Evolutionary conservation across 2,329 filamentous ascomycete genomes (phyloP), one percentile per base, ranked within the genome.

Genomic region (Verticillium alfalfae): DNA sequence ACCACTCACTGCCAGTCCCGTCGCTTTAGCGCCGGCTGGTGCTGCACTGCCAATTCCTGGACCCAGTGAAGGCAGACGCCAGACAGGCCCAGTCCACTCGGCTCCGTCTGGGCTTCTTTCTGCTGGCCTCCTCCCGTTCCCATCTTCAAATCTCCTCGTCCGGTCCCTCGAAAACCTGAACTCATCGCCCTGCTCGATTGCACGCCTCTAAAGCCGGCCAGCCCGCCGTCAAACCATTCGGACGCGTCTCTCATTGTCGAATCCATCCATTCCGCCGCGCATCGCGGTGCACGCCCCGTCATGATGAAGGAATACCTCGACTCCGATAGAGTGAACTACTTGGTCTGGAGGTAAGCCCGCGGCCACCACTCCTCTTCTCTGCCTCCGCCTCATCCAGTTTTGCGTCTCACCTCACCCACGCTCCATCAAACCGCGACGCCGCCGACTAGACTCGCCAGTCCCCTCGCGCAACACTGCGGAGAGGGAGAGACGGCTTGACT

Each of bases 291-390:
- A 59, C 57, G 61, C 63, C 59, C 61, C 63, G 65, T 67, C 67
- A 74, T 69, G 70, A 86, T 86, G 83, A 86, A 86, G 78, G 84
- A 87, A 78, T 80, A 81, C 71, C 80, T 89, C 70, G 83, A 87
- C 81, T 87, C 84, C 67, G 82, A 88, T 75, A 81, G 84, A 79
- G 79, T 88, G 81, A 89, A 88, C 79, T 88, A 85, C 81, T 81
- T 89, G 74, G 81, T 89, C 73, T 89, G 86, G 86, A 87, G 85
- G 86, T 89, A 81, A 76, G 86, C 83, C 70, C 67, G 69, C 63
- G 62, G 65, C 68, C 67, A 56, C 67, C 67, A 65, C 66, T 65
- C 66, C 45, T 49, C 41, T 49, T 49, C 45, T 52, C 45, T 16
- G 39, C 39, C 39, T 52, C 45, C 45, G 45, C 45, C 45, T 52